Evolutionary conservation across 768 basidiomycete species (phyloP), one percentile per base, ranked within the genome.

Genomic region (Agaricus blazei): DNA sequence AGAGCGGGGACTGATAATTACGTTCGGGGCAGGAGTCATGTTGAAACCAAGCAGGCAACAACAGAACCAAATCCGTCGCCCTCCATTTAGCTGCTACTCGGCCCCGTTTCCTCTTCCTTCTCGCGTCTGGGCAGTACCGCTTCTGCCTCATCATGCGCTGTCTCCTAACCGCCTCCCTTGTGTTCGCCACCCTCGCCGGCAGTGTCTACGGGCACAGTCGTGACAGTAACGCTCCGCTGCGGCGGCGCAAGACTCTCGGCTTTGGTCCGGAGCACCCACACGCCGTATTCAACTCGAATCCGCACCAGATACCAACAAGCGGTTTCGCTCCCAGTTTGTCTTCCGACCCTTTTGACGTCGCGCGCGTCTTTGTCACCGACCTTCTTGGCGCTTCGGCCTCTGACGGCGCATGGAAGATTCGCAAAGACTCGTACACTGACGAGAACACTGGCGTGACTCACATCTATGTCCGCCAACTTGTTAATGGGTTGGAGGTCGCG

Each of bases 391-490:
- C 60, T 15, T 67, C 72, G 29, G 67, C 78, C 37, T 64, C 67
- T 3, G 62, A 69, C 29, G 72, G 69, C 48, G 64, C 75, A 0
- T 88, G 82, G 65, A 72, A 74, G 65, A 80, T 94, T 59, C 84
- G 91, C 53, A 74, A 83, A 54, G 90, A 93, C 72, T 91, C 89
- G 12, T 95, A 96, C 70, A 92, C 90, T 46, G 95, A 98, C 72
- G 70, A 73, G 56, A 82, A 80, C 58, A 93, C 90, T 2, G 89
- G 88, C n/a, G 78, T 97, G 49, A 87, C 91, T 28, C 93, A 98
- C 70, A 77, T 93, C 62, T 96, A 95, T 67, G 84, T 88, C 58
- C 81, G 87, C 61, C 95, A 99, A 72, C 59, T 89, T 56, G 72
- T 94, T 63, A 85, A 89, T 55, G 93, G 92, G 12, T 73, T 96